Conservation (phyloP, 1,284 basidiomycete genomes). For the Grifola frondosa region DNA sequence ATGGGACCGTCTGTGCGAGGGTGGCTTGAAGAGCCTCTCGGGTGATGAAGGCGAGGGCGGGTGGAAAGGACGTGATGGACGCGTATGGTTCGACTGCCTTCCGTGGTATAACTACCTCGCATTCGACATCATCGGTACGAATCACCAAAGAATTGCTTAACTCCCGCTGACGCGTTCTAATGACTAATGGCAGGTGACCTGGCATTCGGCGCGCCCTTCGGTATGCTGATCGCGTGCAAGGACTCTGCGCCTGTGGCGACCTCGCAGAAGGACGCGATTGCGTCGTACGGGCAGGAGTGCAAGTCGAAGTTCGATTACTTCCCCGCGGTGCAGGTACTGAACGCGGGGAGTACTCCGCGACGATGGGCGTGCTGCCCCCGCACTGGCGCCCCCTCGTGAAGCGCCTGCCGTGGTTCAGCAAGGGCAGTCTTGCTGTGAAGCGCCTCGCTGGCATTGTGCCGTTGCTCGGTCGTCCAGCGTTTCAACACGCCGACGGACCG, state of each 20-base stretch:
- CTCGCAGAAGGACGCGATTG: slow-evolving; percentile 50
- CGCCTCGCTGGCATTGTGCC: slow-evolving; percentile 79
- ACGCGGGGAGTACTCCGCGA: slow-evolving; percentile 86
- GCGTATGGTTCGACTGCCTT: slow-evolving; percentile 73
- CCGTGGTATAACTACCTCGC: slow-evolving; percentile 83
- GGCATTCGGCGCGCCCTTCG: slow-evolving; percentile 86
- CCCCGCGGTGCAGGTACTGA: slow-evolving; percentile 84
- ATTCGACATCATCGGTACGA: slow-evolving; percentile 78
- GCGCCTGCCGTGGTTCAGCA: slow-evolving; percentile 72
- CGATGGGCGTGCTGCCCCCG: slow-evolving; percentile 78
- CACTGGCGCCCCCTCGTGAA: slow-evolving; percentile 69
- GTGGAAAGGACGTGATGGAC: slow-evolving; percentile 59
- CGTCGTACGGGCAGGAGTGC: slow-evolving; percentile 50
- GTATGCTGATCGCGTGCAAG: slow-evolving; percentile 78
- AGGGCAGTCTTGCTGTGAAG: slow-evolving; percentile 68
- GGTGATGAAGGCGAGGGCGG: slow-evolving; percentile 67
- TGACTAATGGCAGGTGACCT: slow-evolving; percentile 55
- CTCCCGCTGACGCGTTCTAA: neutral
- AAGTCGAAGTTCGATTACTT: slow-evolving; percentile 55
- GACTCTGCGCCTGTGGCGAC: slow-evolving; percentile 70
- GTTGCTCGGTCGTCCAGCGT: slow-evolving; percentile 80
- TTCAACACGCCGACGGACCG: slow-evolving; percentile 65
- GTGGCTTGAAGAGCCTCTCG: slow-evolving; percentile 50
- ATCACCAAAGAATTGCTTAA: neutral
- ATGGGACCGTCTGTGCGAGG: slow-evolving; percentile 76